phyloP scores from a whole-genome alignment of 371 early-diverging fungal genomes.

The Syncephalastrum racemosum region DNA sequence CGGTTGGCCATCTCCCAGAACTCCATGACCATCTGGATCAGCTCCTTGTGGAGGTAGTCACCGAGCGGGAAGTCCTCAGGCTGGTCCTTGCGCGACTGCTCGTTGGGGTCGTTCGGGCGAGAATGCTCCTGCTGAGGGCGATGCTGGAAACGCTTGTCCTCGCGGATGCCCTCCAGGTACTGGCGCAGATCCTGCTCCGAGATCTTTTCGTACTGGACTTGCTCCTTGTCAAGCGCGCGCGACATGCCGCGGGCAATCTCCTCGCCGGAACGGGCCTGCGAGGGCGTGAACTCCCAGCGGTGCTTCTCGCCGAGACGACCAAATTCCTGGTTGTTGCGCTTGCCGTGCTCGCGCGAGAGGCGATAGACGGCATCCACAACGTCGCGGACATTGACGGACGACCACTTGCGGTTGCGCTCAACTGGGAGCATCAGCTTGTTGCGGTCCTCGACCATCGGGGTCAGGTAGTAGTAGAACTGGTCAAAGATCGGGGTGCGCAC shows the following conservation, averaged over 20 bases:
- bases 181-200: constrained; percentile 19
- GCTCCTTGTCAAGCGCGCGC: constrained; percentile 23
- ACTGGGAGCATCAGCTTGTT: constrained; percentile 28
- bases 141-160: constrained; percentile 28
- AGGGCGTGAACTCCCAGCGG: constrained; percentile 28
- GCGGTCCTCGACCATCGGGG: constrained; percentile 29
- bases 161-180: constrained; percentile 26
- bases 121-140: constrained; percentile 16
- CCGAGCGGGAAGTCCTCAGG: constrained; percentile 34
- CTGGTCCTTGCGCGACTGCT: constrained; percentile 6
- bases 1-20: constrained; percentile 26
- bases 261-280: constrained; percentile 7
- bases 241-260: constrained; percentile 30
- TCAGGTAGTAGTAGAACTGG: constrained; percentile 38
- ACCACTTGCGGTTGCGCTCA: constrained; percentile 28
- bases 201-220: constrained; percentile 21
- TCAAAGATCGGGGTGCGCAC: constrained; percentile 24
- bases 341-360: constrained; percentile 19
- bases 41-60: constrained; percentile 26
- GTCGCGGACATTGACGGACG: constrained; percentile 32
- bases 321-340: neutral
- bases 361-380: constrained; percentile 27
- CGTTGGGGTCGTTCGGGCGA: neutral
- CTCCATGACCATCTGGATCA: constrained; percentile 29
- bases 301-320: constrained; percentile 12